phyloP scores from a whole-genome alignment of 495 filamentous ascomycete genomes.

The Penicillium salamii region DNA sequence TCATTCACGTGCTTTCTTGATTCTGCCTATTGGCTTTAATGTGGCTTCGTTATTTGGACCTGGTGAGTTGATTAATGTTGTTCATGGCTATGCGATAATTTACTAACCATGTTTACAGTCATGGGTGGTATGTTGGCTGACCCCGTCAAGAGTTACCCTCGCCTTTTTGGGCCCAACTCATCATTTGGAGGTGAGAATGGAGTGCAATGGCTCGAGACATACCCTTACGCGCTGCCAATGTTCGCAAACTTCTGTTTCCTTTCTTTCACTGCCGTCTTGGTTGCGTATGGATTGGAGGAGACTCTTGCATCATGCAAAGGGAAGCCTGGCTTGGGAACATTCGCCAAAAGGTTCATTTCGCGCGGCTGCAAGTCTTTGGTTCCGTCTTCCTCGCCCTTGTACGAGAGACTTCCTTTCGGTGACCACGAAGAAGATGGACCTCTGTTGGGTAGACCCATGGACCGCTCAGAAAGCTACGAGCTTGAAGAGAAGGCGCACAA shows the following conservation, averaged over 20 bases:
- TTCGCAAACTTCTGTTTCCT: slow-evolving; percentile 69
- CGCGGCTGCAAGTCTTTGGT: slow-evolving; percentile 27
- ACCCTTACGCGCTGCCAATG: slow-evolving; percentile 75
- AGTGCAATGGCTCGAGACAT: slow-evolving; percentile 62
- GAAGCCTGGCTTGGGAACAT: slow-evolving; percentile 40
- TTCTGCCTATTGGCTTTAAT: slow-evolving; percentile 76
- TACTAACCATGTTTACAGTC: slow-evolving; percentile 27
- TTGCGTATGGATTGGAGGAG: slow-evolving; percentile 70
- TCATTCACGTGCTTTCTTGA: slow-evolving; percentile 64
- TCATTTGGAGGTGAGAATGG: slow-evolving; percentile 50
- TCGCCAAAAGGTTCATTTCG: slow-evolving; percentile 28
- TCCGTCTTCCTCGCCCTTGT: slow-evolving; percentile 36
- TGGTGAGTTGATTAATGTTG: slow-evolving; percentile 29
- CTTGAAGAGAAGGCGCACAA: slow-evolving; percentile 38
- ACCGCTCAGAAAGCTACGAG: slow-evolving; percentile 37
- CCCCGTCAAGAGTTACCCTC: slow-evolving; percentile 66
- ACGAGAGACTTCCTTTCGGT: slow-evolving; percentile 34
- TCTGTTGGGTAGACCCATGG: slow-evolving; percentile 24
- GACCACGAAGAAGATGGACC: slow-evolving; percentile 39
- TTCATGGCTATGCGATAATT: not conserved
- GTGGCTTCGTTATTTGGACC: slow-evolving; percentile 76
- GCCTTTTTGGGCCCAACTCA: slow-evolving; percentile 58
- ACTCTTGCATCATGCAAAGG: slow-evolving; percentile 45
- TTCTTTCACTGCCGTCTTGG: slow-evolving; percentile 45
- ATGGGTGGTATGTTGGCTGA: slow-evolving; percentile 74